A percentile compares a stretch with the other conserved stretches of the same genome.
Evolutionary conservation across 2,329 filamentous ascomycete genomes (phyloP).

Genomic region (Ophiostoma sp.): DNA sequence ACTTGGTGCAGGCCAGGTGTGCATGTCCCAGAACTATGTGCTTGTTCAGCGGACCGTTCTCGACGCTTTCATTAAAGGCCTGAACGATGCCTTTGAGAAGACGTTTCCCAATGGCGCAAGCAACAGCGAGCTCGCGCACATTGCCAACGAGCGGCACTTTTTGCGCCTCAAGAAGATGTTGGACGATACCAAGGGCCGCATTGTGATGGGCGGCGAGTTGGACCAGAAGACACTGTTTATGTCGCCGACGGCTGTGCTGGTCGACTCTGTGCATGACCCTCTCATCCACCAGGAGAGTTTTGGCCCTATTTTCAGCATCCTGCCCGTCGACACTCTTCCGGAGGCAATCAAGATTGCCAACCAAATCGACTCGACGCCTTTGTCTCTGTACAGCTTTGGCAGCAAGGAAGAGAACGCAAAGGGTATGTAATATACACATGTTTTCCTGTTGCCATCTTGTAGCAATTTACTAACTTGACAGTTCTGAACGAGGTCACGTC

Average conservation of each 20-base stretch:
- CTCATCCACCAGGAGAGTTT: conserved; percentile 83
- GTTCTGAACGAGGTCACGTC: conserved; percentile 60
- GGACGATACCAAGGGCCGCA: conserved; percentile 74
- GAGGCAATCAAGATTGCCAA: conserved; percentile 80
- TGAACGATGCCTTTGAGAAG: conserved; percentile 64
- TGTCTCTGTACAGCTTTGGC: conserved; percentile 82
- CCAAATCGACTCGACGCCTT: conserved; percentile 71
- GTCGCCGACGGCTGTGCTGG: conserved; percentile 85
- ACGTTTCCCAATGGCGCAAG: conserved; percentile 82
- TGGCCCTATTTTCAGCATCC: conserved; percentile 81
- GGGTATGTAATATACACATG: conserved; percentile 40
- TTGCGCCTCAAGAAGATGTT: conserved; percentile 83
- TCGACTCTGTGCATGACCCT: conserved; percentile 67
- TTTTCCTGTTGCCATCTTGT: background rate
- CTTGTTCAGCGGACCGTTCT: conserved; percentile 72
- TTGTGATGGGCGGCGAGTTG: conserved; percentile 78
- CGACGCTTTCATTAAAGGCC: conserved; percentile 63
- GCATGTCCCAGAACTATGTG: conserved; percentile 88
- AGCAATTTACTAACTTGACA: conserved; percentile 28
- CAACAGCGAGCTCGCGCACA: conserved; percentile 72
- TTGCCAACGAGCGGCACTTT: conserved; percentile 77
- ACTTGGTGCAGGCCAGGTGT: conserved; percentile 83
- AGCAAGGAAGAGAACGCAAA: conserved; percentile 70
- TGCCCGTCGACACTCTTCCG: conserved; percentile 73
- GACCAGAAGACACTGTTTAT: conserved; percentile 79